Evolutionary conservation across 345 rosid species (phyloP).

Genomic region (Salix udensis): DNA sequence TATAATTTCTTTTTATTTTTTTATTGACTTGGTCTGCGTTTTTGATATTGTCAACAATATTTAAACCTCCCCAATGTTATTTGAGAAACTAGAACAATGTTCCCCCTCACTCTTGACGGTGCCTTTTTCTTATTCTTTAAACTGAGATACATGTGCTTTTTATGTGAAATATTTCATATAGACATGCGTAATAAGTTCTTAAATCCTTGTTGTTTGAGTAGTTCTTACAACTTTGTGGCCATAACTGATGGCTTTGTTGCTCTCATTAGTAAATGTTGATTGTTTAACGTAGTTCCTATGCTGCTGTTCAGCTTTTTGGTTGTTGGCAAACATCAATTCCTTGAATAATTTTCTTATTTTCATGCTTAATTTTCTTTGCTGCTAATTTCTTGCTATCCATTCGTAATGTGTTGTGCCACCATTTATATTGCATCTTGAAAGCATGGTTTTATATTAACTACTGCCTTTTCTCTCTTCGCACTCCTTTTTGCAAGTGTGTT

Average conservation of each 20-base stretch:
- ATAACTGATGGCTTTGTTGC: no score
- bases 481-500: background rate
- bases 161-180: background rate
- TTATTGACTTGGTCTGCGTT: conserved; percentile 9
- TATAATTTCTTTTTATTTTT: conserved; percentile 14
- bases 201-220: no score
- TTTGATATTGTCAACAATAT: background rate
- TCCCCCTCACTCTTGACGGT: background rate
- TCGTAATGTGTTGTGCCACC: background rate
- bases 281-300: background rate
- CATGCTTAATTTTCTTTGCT: no score
- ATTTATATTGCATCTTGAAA: background rate
- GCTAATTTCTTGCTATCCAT: background rate
- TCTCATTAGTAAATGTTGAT: background rate
- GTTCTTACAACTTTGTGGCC: background rate
- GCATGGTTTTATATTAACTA: no score
- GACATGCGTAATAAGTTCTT: background rate
- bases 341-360: background rate
- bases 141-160: background rate
- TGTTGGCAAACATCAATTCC: background rate
- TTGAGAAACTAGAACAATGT: background rate
- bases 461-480: background rate
- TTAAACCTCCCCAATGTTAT: background rate
- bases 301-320: background rate
- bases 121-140: background rate